These are phyloP conservation scores for Phalaenopsis hybrid DNA, from an alignment of 116 monocot species.

Conservation along the genomic window DNA sequence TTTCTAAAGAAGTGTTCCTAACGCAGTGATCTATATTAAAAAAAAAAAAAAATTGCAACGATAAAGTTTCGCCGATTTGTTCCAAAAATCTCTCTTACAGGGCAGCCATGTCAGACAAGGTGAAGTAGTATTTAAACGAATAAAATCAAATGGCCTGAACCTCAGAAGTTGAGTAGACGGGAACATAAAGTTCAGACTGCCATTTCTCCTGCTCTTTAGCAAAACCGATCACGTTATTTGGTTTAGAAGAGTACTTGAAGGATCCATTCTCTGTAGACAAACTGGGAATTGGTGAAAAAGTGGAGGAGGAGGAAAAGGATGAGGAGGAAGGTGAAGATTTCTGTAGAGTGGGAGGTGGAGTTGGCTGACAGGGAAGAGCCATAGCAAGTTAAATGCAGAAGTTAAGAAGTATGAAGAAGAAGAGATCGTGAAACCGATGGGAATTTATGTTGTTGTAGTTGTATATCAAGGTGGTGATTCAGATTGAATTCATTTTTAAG, in stretches of 20 bases:
- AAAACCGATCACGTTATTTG: not conserved
- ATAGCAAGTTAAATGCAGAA: not conserved
- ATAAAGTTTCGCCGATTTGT: no score
- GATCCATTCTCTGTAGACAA: not conserved
- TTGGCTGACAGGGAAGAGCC: slow-evolving; percentile 8
- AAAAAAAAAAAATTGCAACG: no score
- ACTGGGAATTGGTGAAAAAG: not conserved
- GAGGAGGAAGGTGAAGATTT: not conserved
- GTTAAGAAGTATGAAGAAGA: not conserved
- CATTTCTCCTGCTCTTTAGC: not conserved
- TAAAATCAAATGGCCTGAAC: not conserved
- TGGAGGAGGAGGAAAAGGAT: not conserved
- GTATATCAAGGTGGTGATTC: not conserved
- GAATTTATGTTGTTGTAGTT: no score
- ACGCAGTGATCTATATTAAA: no score
- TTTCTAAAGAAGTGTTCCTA: no score
- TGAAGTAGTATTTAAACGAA: not conserved
- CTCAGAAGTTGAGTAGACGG: slow-evolving; percentile 11
- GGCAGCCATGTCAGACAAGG: not conserved
- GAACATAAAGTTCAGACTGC: not conserved
- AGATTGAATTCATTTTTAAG: not conserved
- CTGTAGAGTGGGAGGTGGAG: not conserved
- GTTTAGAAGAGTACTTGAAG: not conserved
- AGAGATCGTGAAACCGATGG: no score
- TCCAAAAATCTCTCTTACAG: no score